Base-by-base conservation (phyloP, 495 filamentous ascomycete species). In the Lophiostoma macrostomum region DNA sequence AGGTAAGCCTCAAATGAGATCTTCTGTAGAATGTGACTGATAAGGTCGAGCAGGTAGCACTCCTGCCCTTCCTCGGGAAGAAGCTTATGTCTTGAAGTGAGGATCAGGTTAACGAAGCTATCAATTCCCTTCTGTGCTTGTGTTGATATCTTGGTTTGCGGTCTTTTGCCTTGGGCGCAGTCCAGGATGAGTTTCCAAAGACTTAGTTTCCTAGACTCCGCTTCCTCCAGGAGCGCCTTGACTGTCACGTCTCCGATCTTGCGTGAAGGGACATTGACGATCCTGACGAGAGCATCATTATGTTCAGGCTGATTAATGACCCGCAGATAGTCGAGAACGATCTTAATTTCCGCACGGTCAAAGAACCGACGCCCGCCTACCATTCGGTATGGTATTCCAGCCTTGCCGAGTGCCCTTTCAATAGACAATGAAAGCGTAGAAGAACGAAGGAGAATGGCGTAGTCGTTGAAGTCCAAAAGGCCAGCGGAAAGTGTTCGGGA, bases 301-400 rank as follows among this genome's bases (percentile, higher is more conserved):
- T 95, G 91, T 13, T 84, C 78, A 1, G 90, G 89, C 62, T 95
- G 88, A 65, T 85, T 82, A 29, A 96, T 79, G 5, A 94, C 84
- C 23, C 90, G 78, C 19, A 97, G 72, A 67, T 99, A 97, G 66
- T 97, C 90, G 6, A 99, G 67, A 1, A 97, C 66, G 3, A 85
- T 79, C 66, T 94, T 96, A 63, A 99, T 84, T 69, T 99, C 94
- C 10, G 80, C 75, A 38, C 94, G 81, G 59, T 99, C 94, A 61
- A 91, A 99, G 69, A 99, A 99, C 48, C 84, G 83, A 27, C 82
- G 79, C 0, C 94, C 94, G 61, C 87, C 94, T 41, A 96, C 87
- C 94, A 97, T 97, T 25, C 82, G 82, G 69, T 99, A 99, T 0
- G 90, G 78, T 25, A 99, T 81, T 0, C 94, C 94, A 7, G 82